Base-by-base conservation (phyloP, 2,329 filamentous ascomycete species). In the Claviceps purpurea region DNA sequence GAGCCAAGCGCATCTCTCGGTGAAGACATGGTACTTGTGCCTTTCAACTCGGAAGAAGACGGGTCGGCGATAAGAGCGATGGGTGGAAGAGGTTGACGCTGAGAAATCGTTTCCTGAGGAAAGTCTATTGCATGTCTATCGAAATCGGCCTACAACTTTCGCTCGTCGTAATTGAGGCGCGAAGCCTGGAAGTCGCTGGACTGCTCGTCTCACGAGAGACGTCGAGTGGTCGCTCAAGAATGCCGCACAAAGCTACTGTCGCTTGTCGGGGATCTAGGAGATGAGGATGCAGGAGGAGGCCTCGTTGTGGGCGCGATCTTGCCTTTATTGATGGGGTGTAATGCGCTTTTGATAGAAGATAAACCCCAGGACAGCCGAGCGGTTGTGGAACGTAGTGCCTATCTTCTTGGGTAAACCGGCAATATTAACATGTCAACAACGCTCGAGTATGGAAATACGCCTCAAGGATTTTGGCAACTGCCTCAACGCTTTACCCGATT, bases 1-100 rank as follows among this genome's bases (percentile, higher is more conserved):
- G 57, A 68, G 56, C 63, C 70, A 61, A 60, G 58, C 54, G 59
- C 59, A 57, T 65, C 64, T 63, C 64, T 64, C 59, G 70, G 62
- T 57, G 68, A 65, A 58, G 67, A 60, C 68, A 71, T 24, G 41
- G 11, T 42, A 16, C 20, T 43, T n/a, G 39, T 24, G 18, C 18
- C 16, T 24, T 38, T 16, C 30, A 18, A 38, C 34, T 46, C 10
- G 44, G 18, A 11, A 14, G 18, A 34, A 4, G 34, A 18, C 3
- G 22, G 42, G 4, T n/a, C 34, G 42, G 14, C 13, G 48, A 44
- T 6, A 30, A 24, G 11, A 30, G 22, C n/a, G 13, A 7, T 11
- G 14, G 11, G 30, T 2, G 3, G 22, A 6, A 18, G 13, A 18
- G 16, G 1, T 46, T 16, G 20, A 39, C 40, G 42, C n/a, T 4